Evolutionary conservation across 192 early-diverging fungal genomes (phyloP).

Genomic region (Dissophora globulifera): DNA sequence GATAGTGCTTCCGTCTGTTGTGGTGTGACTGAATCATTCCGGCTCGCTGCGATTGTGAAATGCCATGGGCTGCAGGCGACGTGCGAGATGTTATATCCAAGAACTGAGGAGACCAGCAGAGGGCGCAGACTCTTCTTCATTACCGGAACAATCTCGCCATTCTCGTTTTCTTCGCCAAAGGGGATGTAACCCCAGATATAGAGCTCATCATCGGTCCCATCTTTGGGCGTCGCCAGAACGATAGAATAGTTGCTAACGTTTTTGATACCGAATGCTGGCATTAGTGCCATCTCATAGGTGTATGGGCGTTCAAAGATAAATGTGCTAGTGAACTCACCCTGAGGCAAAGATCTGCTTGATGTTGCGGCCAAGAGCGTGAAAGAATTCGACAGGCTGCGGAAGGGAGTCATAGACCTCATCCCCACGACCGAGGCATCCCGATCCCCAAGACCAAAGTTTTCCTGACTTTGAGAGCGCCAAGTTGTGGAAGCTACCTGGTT

Average conservation of each 20-base stretch:
- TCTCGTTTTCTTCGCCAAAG: slow-evolving; percentile 37
- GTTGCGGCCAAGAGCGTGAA: slow-evolving; percentile 33
- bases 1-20: neutral
- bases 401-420: slow-evolving; percentile 49
- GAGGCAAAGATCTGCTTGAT: slow-evolving; percentile 49
- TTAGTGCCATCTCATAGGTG: neutral
- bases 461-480: slow-evolving; percentile 40
- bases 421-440: slow-evolving; percentile 42
- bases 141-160: slow-evolving; percentile 17
- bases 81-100: slow-evolving; percentile 49
- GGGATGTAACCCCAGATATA: slow-evolving; percentile 53
- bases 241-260: slow-evolving; percentile 36
- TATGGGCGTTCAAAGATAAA: neutral
- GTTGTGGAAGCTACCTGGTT: slow-evolving; percentile 46
- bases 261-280: neutral
- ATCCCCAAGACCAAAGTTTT: slow-evolving; percentile 52
- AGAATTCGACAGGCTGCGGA: slow-evolving; percentile 50
- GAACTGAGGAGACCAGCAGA: slow-evolving; percentile 42
- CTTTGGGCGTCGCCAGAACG: slow-evolving; percentile 32
- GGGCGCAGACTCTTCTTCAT: slow-evolving; percentile 48
- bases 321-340: slow-evolving; percentile 15
- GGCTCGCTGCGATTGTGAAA: slow-evolving; percentile 39
- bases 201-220: slow-evolving; percentile 39
- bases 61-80: slow-evolving; percentile 51
- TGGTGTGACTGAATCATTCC: neutral